These are phyloP conservation scores for Thelonectria rubi DNA, from an alignment of 2,329 filamentous ascomycete genomes.

Conservation along the genomic window DNA sequence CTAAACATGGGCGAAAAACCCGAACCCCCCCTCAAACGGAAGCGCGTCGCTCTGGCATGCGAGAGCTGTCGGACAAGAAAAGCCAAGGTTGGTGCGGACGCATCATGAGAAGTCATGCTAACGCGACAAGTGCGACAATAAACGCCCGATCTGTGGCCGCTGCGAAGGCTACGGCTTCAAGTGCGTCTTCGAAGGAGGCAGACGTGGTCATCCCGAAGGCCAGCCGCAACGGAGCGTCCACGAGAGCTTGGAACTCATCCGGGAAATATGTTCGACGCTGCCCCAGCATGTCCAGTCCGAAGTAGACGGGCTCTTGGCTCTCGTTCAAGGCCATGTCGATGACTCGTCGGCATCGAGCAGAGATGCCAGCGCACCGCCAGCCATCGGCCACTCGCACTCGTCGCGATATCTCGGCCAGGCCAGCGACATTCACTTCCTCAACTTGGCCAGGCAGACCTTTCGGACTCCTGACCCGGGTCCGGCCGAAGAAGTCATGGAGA, in stretches of 20 bases:
- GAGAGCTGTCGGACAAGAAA: conserved; percentile 40
- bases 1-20: background rate
- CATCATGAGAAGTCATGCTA: background rate
- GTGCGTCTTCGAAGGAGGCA: conserved; percentile 24
- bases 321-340: background rate
- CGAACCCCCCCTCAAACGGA: conserved; percentile 18
- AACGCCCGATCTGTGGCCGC: conserved; percentile 35
- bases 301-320: background rate
- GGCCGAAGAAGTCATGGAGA: conserved; percentile 34
- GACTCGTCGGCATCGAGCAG: background rate
- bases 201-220: background rate
- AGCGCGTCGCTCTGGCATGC: conserved; percentile 39
- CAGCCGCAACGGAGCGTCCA: background rate
- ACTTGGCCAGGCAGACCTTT: conserved; percentile 44
- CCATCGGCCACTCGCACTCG: background rate
- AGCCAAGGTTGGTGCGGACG: conserved; percentile 32
- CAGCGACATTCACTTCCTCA: conserved; percentile 51
- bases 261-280: background rate
- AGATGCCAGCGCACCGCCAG: background rate
- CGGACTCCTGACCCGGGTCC: conserved; percentile 7
- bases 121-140: conserved; percentile 27
- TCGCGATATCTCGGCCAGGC: conserved; percentile 44
- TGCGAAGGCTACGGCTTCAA: conserved; percentile 39
- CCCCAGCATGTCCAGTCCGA: background rate
- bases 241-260: background rate